These are phyloP conservation scores for Lactarius psammicola DNA, from an alignment of 768 basidiomycete genomes.

Conservation along the genomic window DNA sequence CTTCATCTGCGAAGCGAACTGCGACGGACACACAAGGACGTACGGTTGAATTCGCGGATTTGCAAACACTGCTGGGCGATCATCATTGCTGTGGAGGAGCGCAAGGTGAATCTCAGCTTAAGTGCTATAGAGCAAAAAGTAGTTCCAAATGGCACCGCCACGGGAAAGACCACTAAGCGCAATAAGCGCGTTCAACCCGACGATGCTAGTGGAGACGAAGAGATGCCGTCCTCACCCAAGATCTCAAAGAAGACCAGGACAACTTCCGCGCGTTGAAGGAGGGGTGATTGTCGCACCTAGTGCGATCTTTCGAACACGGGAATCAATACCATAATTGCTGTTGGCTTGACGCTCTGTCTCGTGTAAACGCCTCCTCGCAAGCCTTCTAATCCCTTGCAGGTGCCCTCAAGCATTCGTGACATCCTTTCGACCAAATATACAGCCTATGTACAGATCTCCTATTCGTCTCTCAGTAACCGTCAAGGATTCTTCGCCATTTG, in stretches of 20 bases:
- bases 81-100: conserved; percentile 42
- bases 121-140: conserved; percentile 11
- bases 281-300: neutral
- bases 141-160: conserved; percentile 10
- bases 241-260: conserved; percentile 12
- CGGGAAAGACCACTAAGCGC: conserved; percentile 32
- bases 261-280: conserved; percentile 1
- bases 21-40: conserved; percentile 56
- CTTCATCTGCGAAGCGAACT: conserved; percentile 55
- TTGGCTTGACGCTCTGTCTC: neutral
- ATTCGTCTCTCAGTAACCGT: neutral
- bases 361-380: neutral
- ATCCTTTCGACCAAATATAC: neutral
- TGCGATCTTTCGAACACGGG: neutral
- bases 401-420: neutral
- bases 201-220: conserved; percentile 32
- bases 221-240: neutral
- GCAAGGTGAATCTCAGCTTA: conserved; percentile 28
- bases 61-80: conserved; percentile 58
- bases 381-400: neutral
- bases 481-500: neutral
- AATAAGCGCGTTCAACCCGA: conserved; percentile 37
- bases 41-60: conserved; percentile 60
- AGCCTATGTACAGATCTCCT: neutral
- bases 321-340: neutral